These are phyloP conservation scores for Botrytis hyacinthi DNA, from an alignment of 2,329 filamentous ascomycete species.

Conservation along the genomic window DNA sequence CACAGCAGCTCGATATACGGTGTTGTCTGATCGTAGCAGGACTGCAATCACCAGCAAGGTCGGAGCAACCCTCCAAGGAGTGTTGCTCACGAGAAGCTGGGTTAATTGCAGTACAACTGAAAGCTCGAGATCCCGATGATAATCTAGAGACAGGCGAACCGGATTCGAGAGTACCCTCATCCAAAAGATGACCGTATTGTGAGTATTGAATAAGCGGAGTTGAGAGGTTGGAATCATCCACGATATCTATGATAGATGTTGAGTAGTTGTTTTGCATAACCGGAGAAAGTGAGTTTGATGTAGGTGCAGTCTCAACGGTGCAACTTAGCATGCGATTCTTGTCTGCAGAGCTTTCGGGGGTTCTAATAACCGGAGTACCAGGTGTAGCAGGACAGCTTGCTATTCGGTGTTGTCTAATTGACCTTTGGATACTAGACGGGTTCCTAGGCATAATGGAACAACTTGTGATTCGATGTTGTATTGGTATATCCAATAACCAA, in stretches of 20 bases:
- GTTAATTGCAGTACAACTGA: not conserved
- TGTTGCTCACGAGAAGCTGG: not conserved
- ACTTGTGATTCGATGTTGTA: slow-evolving; percentile 16
- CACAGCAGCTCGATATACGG: slow-evolving; percentile 11
- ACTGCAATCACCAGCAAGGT: not conserved
- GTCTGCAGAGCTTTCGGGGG: not conserved
- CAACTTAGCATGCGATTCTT: slow-evolving; percentile 1
- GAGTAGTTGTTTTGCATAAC: not conserved
- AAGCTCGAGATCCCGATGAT: not conserved
- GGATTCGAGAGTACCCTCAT: not conserved
- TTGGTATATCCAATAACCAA: not conserved
- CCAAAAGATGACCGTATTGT: not conserved
- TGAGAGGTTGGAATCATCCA: not conserved
- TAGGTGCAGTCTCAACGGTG: not conserved
- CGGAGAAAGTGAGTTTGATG: not conserved
- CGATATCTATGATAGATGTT: not conserved
- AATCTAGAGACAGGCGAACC: not conserved
- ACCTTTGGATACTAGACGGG: not conserved
- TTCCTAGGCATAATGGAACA: not conserved
- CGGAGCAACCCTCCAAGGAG: not conserved
- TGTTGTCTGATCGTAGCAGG: not conserved
- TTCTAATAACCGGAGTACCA: not conserved
- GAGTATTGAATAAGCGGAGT: slow-evolving; percentile 8
- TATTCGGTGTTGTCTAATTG: not conserved
- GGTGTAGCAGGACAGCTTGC: slow-evolving; percentile 10